Evolutionary conservation across 805 yeast species (phyloP), one percentile per base, ranked within the genome.

Genomic region (Sugiyamaella qingdaonensis): DNA sequence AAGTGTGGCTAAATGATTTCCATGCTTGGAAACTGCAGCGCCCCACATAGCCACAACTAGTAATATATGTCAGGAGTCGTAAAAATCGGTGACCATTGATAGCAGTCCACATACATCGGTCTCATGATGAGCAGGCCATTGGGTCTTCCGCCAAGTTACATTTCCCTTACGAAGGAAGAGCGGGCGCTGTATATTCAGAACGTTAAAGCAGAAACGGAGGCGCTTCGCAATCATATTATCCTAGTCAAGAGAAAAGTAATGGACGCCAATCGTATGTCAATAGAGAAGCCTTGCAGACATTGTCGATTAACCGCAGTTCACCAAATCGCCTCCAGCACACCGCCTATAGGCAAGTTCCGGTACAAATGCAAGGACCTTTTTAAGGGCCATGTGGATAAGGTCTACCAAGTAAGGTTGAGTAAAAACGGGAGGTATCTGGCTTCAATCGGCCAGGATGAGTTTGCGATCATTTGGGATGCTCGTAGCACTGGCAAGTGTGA

Each of bases 381-480:
- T 39, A 71, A 66, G 50, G 89, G 89, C 1, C 97, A 91, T 65
- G 79, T 79, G 58, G 85, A 82, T 64, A 89, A 90, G 64, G 78
- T 90, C 18, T 77, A 84, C 8, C 80, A 82, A 54, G 72, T 86
- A 53, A 73, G 80, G 49, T 87, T 96, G 95, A 77, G 82, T 51
- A 65, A 73, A 0, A 84, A 84, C 63, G 78, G 86, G n/a, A 67
- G 70, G 44, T 76, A 75, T 44, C 63, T 90, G 1, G 67, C 89
- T 8, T 80, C 89, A 48, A 89, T 88, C 0, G 84, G 92, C 24
- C 96, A 88, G 65, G 97, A 91, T 68, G 96, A 96, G 1, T 86
- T 81, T 63, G 73, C 89, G 73, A 74, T 91, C 36, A 68, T 88
- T 18, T 91, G 97, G 97, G 92, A 90, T 66, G 76, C 88, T 0